A percentile compares a stretch with the other conserved stretches of the same genome.
These are phyloP conservation scores for Fusarium sp. DNA, from an alignment of 2,329 filamentous ascomycete genomes.

Conservation along the genomic window DNA sequence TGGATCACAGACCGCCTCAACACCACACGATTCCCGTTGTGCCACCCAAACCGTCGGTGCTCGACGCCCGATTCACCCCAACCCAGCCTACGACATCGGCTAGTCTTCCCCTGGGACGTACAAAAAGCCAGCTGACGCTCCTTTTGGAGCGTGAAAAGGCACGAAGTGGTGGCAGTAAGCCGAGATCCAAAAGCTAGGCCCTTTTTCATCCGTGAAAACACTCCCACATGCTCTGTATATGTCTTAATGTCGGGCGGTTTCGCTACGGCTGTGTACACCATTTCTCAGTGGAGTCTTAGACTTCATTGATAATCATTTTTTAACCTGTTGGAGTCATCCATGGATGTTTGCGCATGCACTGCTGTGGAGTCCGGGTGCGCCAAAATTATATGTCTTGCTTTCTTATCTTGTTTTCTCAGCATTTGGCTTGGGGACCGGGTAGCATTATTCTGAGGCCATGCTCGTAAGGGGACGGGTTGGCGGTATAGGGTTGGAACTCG, in stretches of 20 bases:
- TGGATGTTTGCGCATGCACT: conserved; percentile 4
- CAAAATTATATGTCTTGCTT: conserved; percentile 5
- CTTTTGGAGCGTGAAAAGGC: conserved; percentile 67
- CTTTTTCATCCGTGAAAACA: conserved; percentile 19
- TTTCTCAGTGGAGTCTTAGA: neutral
- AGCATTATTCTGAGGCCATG: neutral
- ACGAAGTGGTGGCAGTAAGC: conserved; percentile 46
- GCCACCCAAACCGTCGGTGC: conserved; percentile 43
- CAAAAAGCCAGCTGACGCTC: conserved; percentile 71
- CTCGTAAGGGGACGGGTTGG: neutral
- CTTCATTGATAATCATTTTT: conserved; percentile 8
- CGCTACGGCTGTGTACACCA: conserved; percentile 13
- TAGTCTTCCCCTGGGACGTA: conserved; percentile 64
- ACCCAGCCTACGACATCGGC: conserved; percentile 61
- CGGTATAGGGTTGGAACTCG: conserved; percentile 1
- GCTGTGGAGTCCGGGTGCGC: conserved; percentile 24
- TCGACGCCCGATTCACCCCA: conserved; percentile 59
- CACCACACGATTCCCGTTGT: conserved; percentile 44
- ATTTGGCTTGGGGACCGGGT: conserved; percentile 1
- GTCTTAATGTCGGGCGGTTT: conserved; percentile 5
- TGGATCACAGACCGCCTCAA: conserved; percentile 32
- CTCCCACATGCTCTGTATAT: conserved; percentile 14
- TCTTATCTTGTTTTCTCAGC: conserved; percentile 5
- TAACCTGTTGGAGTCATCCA: neutral
- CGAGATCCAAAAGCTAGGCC: conserved; percentile 44